Evolutionary conservation across 2,329 filamentous ascomycete genomes (phyloP), one percentile per base, ranked within the genome.

Genomic region (Fusarium coicis): DNA sequence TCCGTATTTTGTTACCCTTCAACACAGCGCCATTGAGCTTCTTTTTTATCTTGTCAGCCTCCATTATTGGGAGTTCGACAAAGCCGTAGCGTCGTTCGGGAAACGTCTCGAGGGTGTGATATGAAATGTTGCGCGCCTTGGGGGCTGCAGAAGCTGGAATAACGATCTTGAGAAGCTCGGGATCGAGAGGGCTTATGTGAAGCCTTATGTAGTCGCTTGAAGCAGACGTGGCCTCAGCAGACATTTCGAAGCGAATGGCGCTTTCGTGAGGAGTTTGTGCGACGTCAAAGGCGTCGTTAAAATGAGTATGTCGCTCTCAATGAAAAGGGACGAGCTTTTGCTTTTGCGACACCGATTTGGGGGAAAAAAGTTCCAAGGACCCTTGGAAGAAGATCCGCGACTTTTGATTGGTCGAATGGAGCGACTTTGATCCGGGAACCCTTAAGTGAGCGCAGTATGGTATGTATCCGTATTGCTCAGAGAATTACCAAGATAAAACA

Each of bases 21-120:
- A 99, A 84, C 30, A 93, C 92, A 4, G 92, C 89, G 37, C 96
- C 96, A 85, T 97, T 93, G 55, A 98, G 87, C 84, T 96, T 98
- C 84, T 93, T 96, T 84, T 92, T 94, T 60, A 98, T 83, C 82
- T 95, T 97, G n/a, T 96, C 93, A 15, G 96, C 96, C 74, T 97
- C 95, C 82, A 90, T 89, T 7, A 81, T 83, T 1, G 95, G 95
- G 42, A 99, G 84, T 52, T 97, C 95, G 67, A 98, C 86, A 83
- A 93, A 99, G 63, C 96, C 96, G 90, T 94, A 99, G 59, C 90
- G 92, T 80, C 90, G 93, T 74, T 99, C 96, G 19, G 96, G 96
- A 72, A 97, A 97, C 2, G 95, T 95, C 79, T 94, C 89, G 74
- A 98, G 84, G 10, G 87, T 86, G 82, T 98, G 96, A 83, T 92